Base-by-base conservation (phyloP, 1,284 basidiomycete species). In the Malassezia caprae region DNA sequence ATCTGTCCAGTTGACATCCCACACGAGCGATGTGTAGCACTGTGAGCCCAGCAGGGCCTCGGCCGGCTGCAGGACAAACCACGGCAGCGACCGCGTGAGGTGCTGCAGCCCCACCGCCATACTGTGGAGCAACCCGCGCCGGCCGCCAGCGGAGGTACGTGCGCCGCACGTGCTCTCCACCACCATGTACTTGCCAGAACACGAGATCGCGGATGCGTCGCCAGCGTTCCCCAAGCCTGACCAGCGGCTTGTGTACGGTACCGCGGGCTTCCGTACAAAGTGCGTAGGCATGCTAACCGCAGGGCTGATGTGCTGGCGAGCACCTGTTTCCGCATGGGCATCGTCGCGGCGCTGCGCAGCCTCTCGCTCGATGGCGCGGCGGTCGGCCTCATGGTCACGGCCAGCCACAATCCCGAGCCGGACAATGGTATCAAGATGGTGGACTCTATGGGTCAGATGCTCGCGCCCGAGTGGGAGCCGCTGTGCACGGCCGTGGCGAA, bases 371-470 rank as follows among this genome's bases (percentile, higher is more conserved):
- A 86, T 72, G 91, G 94, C 44, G 87, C 86, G 74, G 86, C 84
- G 31, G 87, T 98, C 68, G 94, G 94, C 28, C 86, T 98, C 21
- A 98, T 99, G 94, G 86, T 99, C 69, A 99, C 94, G 34, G 94
- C 94, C 4, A 94, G 90, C 23, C 94, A 99, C 77, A 99, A 99
- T 76, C 93, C 93, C 17, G 93, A 93, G 75, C 81, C 84, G 88
- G 94, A 99, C 76, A 99, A 99, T 75, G 94, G 94, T 31, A 89
- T 96, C 60, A 99, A 98, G 76, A 83, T 98, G 48, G 89, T 99
- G 41, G 94, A 99, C 77, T 88, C 94, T 15, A 83, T 83, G 12
- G 94, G 94, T n/a, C 94, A 99, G 76, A 99, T 99, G 94, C 82
- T 99, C n/a, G 87, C 93, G 70, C 79, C 86, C 1, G 82, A 87